Percentiles rank a stretch among this genome's conserved stretches.
Conservation (phyloP, 169 alveolate species). For the Eimeria tenella region DNA sequence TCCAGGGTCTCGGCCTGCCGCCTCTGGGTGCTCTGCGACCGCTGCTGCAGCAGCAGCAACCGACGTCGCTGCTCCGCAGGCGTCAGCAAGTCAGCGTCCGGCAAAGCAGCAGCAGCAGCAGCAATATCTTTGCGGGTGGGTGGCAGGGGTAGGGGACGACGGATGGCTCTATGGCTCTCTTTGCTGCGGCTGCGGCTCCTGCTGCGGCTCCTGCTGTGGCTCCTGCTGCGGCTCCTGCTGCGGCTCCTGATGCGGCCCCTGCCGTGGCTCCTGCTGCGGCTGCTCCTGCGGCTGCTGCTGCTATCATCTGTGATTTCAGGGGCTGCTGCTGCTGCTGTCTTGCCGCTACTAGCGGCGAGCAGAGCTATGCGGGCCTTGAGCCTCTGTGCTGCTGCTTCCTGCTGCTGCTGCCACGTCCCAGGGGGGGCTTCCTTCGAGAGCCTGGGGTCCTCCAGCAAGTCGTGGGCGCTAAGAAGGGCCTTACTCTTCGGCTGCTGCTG, state of each 20-base stretch:
- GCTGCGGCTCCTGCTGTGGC: conserved; percentile 14
- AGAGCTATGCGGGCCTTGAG: conserved; percentile 54
- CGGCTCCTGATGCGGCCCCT: no score
- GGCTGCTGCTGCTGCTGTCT: not conserved
- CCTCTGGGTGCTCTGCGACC: not conserved
- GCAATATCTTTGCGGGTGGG: conserved; percentile 41
- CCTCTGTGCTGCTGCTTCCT: conserved; percentile 7
- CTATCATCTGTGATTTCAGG: not conserved
- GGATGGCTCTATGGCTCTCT: not conserved
- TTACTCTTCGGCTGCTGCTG: not conserved
- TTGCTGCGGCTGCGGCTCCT: conserved; percentile 11
- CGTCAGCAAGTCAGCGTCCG: conserved; percentile 48
- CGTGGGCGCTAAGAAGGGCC: conserved; percentile 69
- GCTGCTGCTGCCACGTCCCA: not conserved
- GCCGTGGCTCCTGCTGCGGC: conserved; percentile 12
- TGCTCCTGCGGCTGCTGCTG: conserved; percentile 48
- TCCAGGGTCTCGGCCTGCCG: conserved; percentile 53
- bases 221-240: not conserved
- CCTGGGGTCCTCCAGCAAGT: conserved; percentile 53
- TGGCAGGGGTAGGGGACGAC: not conserved
- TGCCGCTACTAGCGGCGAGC: not conserved
- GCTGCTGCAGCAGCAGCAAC: conserved; percentile 36
- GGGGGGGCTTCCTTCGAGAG: conserved; percentile 26
- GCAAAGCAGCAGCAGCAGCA: conserved; percentile 61
- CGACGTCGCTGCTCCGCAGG: conserved; percentile 62